Base-by-base conservation (phyloP, 169 alveolate species). In the Besnoitia besnoiti region DNA sequence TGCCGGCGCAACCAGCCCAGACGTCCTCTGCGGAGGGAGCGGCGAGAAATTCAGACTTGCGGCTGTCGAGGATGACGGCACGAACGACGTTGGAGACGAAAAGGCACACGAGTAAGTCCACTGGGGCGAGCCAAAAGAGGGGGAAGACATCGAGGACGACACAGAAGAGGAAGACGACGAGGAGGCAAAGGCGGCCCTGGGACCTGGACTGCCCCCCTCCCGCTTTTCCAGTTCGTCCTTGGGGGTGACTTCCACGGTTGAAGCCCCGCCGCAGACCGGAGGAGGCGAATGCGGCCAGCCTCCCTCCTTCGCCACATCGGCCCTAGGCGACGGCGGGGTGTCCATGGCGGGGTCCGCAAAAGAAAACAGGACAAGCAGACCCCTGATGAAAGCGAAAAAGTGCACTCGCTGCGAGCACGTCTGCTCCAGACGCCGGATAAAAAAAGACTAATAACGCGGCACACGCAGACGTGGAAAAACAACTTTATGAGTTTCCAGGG, bases 11-110 rank as follows among this genome's bases (percentile, higher is more conserved):
- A 37, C 82, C 24, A 19, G 67, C 12, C 27, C 33, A 55, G 67
- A 16, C 67, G 82, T 8, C n/a, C 46, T 73, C n/a, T 73, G 46
- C 16, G 82, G 8, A 62, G 37, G 42, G 47, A 19, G 46, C 82
- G 82, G 46, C 14, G n/a, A 73, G 39, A 24, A 16, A 73, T 42
- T 73, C n/a, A n/a, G 82, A 73, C 82, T 73, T n/a, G 44, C 82
- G 82, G 67, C 67, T 16, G 67, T 24, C 67, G 67, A 24, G 14
- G 67, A 51, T n/a, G 67, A 51, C 14, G 24, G 14, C 67, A 16
- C 67, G 14, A 14, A 24, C 24, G 67, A 24, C n/a, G 14, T 24
- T 14, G n/a, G 67, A 24, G 67, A 16, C 67, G 24, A 24, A 14
- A 51, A 51, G 24, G 44, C 47, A 73, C 82, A 73, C 47, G 8